These are phyloP conservation scores for Boletus insuetus DNA, from an alignment of 768 basidiomycete genomes.

Conservation along the genomic window DNA sequence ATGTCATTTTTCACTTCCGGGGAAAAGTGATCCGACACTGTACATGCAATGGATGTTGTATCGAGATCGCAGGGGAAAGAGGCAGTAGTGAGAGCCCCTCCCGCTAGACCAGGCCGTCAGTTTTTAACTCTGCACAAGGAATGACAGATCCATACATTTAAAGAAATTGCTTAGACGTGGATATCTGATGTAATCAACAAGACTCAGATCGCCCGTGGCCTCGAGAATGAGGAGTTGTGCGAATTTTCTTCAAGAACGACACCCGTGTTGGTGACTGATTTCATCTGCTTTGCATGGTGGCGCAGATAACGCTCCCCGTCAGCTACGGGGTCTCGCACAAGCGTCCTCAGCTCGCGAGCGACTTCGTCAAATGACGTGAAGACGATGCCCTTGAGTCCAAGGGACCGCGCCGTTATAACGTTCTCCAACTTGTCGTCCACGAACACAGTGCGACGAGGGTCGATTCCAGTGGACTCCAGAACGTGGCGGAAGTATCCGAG, in stretches of 20 bases:
- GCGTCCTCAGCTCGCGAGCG: slow-evolving; percentile 8
- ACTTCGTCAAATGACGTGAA: slow-evolving; percentile 18
- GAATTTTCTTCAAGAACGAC: slow-evolving; percentile 19
- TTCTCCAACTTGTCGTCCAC: slow-evolving; percentile 26
- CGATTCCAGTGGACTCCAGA: slow-evolving; percentile 13
- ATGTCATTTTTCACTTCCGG: slow-evolving; percentile 18
- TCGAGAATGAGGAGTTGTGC: slow-evolving; percentile 22
- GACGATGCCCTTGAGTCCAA: slow-evolving; percentile 20
- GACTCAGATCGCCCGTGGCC: slow-evolving; percentile 13
- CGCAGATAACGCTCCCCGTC: slow-evolving; percentile 16
- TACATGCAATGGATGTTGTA: slow-evolving; percentile 20
- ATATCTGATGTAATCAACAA: slow-evolving; percentile 18
- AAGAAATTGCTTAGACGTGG: slow-evolving; percentile 23
- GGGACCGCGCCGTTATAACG: slow-evolving; percentile 15
- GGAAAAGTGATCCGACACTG: slow-evolving; percentile 11
- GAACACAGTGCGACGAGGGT: slow-evolving; percentile 20
- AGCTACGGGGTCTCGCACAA: slow-evolving; percentile 14
- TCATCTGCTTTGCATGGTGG: slow-evolving; percentile 13
- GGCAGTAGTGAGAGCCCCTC: slow-evolving; percentile 6
- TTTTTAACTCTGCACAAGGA: not conserved
- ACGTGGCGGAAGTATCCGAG: slow-evolving; percentile 18
- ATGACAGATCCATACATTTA: slow-evolving; percentile 4
- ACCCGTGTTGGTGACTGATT: slow-evolving; percentile 14
- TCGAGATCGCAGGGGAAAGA: slow-evolving; percentile 19
- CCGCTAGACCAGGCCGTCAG: slow-evolving; percentile 8